phyloP scores from a whole-genome alignment of 2,329 filamentous ascomycete species.

The Corinectria fuckeliana region DNA sequence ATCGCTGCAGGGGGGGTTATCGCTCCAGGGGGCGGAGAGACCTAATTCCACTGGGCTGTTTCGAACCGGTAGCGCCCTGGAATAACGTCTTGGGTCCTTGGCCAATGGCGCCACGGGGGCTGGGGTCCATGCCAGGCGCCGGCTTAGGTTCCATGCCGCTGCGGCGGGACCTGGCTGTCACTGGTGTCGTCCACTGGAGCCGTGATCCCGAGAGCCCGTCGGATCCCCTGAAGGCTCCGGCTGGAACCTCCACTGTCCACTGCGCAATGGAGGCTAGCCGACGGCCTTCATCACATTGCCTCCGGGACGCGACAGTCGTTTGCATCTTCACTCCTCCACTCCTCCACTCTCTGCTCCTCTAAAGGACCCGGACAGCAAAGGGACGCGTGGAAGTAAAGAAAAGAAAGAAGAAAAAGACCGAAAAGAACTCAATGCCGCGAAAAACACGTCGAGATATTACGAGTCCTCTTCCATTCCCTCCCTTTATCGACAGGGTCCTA shows the following conservation, averaged over 20 bases:
- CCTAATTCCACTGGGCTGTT: background rate
- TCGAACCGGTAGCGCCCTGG: background rate
- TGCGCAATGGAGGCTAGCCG: no score
- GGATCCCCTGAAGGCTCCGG: background rate
- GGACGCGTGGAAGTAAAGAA: background rate
- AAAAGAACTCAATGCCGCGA: no score
- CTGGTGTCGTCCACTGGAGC: background rate
- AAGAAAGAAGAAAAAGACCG: background rate
- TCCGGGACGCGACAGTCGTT: no score
- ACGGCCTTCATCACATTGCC: no score
- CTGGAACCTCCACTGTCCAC: background rate
- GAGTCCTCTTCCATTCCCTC: background rate
- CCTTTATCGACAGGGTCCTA: background rate
- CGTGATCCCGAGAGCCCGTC: background rate
- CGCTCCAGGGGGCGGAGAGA: background rate
- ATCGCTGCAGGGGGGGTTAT: background rate
- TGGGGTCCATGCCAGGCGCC: background rate
- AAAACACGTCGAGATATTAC: background rate
- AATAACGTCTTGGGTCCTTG: no score
- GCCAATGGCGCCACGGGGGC: background rate
- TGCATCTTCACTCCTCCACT: background rate
- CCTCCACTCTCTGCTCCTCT: background rate
- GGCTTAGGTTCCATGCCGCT: no score
- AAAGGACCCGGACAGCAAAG: background rate
- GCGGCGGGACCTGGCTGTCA: no score